Percentiles rank a stretch among this genome's conserved stretches.
Conservation (phyloP, 2,329 filamentous ascomycete genomes). For the Claviceps arundinis region DNA sequence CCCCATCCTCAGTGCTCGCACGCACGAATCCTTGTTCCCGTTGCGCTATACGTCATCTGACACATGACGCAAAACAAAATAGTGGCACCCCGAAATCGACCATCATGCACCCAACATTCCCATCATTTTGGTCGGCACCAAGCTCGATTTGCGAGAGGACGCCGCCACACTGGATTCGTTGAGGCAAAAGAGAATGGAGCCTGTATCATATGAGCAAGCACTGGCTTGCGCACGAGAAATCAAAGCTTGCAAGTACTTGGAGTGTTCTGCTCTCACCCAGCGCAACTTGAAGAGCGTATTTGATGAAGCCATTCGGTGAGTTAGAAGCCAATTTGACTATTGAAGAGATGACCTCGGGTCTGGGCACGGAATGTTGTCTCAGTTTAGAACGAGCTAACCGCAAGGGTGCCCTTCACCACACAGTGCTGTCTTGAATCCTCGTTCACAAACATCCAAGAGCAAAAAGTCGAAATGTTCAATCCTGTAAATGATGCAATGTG, state of each 20-base stretch:
- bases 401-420: not conserved
- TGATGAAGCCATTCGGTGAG: conserved; percentile 93
- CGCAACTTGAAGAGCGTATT: conserved; percentile 97
- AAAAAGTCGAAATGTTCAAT: conserved; percentile 59
- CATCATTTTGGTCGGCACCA: conserved; percentile 93
- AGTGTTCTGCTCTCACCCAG: conserved; percentile 95
- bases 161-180: conserved; percentile 68
- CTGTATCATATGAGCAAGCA: conserved; percentile 70
- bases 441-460: conserved; percentile 41
- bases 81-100: conserved; percentile 98
- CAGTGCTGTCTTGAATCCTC: conserved; percentile 60
- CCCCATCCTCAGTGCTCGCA: not conserved
- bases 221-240: conserved; percentile 85
- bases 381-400: not conserved
- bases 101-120: conserved; percentile 92
- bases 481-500: conserved; percentile 34
- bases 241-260: conserved; percentile 89
- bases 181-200: conserved; percentile 86
- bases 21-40: no score
- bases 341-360: not conserved
- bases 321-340: conserved; percentile 7
- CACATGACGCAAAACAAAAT: not conserved
- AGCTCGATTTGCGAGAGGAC: conserved; percentile 90
- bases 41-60: not conserved
- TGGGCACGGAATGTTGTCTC: not conserved